Evolutionary conservation across 2,329 filamentous ascomycete genomes (phyloP).

Genomic region (Thyridium curvatum): DNA sequence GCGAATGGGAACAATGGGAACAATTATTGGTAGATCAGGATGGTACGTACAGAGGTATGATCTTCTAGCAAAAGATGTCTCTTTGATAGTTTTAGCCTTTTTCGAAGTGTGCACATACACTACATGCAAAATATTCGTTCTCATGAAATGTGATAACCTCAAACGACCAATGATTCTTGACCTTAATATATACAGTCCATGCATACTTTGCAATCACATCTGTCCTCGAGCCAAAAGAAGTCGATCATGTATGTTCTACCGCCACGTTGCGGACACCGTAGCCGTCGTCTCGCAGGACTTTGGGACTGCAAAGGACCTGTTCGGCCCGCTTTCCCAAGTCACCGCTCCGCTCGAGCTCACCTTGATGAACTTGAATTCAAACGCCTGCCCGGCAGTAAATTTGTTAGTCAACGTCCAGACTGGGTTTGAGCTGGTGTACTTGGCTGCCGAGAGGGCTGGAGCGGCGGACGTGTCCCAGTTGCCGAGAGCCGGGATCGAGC

Average conservation of each 20-base stretch:
- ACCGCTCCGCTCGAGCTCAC: slow-evolving; percentile 41
- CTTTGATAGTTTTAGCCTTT: no score
- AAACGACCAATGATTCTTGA: no score
- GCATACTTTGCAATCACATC: no score
- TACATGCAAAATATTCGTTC: no score
- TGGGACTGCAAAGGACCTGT: slow-evolving; percentile 27
- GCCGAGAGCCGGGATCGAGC: slow-evolving; percentile 37
- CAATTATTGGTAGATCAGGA: no score
- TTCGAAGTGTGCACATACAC: no score
- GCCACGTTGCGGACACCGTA: slow-evolving; percentile 17
- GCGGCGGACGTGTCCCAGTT: slow-evolving; percentile 41
- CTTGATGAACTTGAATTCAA: slow-evolving; percentile 59
- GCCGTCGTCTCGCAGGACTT: slow-evolving; percentile 12
- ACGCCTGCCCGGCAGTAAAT: slow-evolving; percentile 42
- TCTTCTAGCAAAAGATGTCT: no score
- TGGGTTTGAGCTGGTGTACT: slow-evolving; percentile 48
- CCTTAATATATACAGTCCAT: no score
- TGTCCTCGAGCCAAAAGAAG: no score
- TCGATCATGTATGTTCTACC: slow-evolving; percentile 5
- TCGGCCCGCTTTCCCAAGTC: slow-evolving; percentile 52
- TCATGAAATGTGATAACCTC: no score
- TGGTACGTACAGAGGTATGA: no score
- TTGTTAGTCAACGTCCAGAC: slow-evolving; percentile 47
- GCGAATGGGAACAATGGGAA: no score
- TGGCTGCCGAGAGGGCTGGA: slow-evolving; percentile 39